Evolutionary conservation across 306 rosid species (phyloP).

Genomic region (Cicer cuneatum): DNA sequence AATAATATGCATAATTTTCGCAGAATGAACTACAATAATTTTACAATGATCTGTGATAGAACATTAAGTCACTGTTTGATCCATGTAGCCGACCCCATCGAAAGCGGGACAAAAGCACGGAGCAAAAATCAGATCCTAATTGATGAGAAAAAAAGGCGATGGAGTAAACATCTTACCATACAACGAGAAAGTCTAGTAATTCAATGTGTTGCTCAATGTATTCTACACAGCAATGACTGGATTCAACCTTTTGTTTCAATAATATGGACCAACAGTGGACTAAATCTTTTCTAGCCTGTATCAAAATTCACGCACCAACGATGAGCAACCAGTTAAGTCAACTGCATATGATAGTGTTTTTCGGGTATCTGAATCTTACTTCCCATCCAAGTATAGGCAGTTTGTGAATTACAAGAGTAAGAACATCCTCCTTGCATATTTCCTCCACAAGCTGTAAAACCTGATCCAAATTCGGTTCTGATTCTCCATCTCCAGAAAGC

Average conservation of each 20-base stretch:
- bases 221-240: constrained; percentile 68
- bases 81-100: too few relatives aligned
- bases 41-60: neutral
- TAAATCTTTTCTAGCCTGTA: constrained; percentile 94
- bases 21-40: neutral
- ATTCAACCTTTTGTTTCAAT: constrained; percentile 82
- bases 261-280: constrained; percentile 83
- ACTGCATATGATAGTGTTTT: constrained; percentile 14
- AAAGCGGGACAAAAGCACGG: neutral
- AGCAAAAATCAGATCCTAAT: constrained; percentile 2
- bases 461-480: constrained; percentile 82
- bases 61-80: neutral
- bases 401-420: constrained; percentile 79
- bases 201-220: constrained; percentile 81
- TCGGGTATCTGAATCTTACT: constrained; percentile 63
- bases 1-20: neutral
- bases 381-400: constrained; percentile 90
- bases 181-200: constrained; percentile 85
- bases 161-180: constrained; percentile 64
- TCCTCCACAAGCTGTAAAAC: constrained; percentile 76
- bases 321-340: constrained; percentile 43
- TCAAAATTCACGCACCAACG: constrained; percentile 49
- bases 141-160: neutral
- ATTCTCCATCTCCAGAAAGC: constrained; percentile 90
- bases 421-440: constrained; percentile 83